A percentile compares a stretch with the other conserved stretches of the same genome.
Evolutionary conservation across 768 basidiomycete genomes (phyloP).

Genomic region (Leccinum variicolor): DNA sequence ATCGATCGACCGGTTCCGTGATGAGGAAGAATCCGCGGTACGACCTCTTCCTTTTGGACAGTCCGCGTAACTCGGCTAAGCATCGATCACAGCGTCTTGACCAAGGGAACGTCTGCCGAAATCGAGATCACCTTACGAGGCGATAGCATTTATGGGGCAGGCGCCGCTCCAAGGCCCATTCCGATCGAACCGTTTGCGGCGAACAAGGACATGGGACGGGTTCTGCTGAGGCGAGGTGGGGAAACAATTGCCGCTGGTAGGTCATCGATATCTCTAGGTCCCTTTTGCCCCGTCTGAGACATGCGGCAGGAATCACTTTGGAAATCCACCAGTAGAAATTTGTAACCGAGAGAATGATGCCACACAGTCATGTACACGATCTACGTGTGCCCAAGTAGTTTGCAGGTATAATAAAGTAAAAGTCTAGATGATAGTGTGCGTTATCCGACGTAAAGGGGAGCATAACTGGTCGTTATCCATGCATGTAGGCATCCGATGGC

Average conservation of each 20-base stretch:
- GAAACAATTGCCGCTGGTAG: slow-evolving; percentile 93
- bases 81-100: slow-evolving; percentile 58
- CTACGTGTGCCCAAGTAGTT: slow-evolving; percentile 10
- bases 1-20: slow-evolving; percentile 71
- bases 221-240: slow-evolving; percentile 82
- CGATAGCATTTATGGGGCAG: slow-evolving; percentile 45
- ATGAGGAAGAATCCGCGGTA: slow-evolving; percentile 81
- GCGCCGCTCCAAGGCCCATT: slow-evolving; percentile 51
- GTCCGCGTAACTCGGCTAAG: slow-evolving; percentile 5
- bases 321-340: slow-evolving; percentile 33
- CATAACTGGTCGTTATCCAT: slow-evolving; percentile 18
- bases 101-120: slow-evolving; percentile 83
- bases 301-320: slow-evolving; percentile 42
- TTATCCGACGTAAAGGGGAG: slow-evolving; percentile 11
- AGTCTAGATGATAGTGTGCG: slow-evolving; percentile 14
- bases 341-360: slow-evolving; percentile 1
- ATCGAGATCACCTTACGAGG: slow-evolving; percentile 77
- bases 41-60: not conserved
- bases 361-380: slow-evolving; percentile 15
- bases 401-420: slow-evolving; percentile 19
- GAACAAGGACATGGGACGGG: slow-evolving; percentile 96
- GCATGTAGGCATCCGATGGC: slow-evolving; percentile 2
- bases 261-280: slow-evolving; percentile 6
- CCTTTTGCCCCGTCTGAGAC: not conserved
- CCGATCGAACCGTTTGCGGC: slow-evolving; percentile 81